A percentile compares a stretch with the other conserved stretches of the same genome.
These are phyloP conservation scores for Cyberlindnera subsufficiens DNA, from an alignment of 805 yeast genomes.

Conservation along the genomic window DNA sequence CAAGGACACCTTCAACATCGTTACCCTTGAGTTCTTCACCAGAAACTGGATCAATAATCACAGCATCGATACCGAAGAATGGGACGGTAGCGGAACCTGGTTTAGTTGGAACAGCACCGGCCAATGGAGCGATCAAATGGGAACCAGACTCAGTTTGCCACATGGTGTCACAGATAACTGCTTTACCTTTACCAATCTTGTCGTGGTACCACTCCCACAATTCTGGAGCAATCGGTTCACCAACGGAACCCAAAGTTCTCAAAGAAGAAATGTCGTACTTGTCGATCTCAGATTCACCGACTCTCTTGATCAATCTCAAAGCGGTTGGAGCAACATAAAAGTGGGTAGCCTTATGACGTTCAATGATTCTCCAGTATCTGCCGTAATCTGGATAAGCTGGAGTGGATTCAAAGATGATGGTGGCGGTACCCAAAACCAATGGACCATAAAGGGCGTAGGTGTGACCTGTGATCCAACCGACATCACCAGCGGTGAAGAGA, in stretches of 20 bases:
- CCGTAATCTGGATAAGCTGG: slow-evolving; percentile 96
- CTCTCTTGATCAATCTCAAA: slow-evolving; percentile 80
- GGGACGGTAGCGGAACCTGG: slow-evolving; percentile 98
- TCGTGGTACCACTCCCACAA: slow-evolving; percentile 98
- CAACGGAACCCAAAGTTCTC: slow-evolving; percentile 93
- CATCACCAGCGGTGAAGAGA: slow-evolving; percentile 95
- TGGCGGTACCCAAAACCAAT: slow-evolving; percentile 77
- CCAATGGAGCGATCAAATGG: slow-evolving; percentile 88
- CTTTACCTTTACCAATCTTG: slow-evolving; percentile 81
- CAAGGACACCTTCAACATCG: slow-evolving; percentile 95
- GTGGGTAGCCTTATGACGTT: slow-evolving; percentile 85
- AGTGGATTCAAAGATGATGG: slow-evolving; percentile 93
- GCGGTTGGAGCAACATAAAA: slow-evolving; percentile 99
- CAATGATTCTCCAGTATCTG: slow-evolving; percentile 95
- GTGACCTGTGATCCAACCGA: slow-evolving; percentile 99
- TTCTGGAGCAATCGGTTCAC: slow-evolving; percentile 98
- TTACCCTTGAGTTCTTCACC: slow-evolving; percentile 82
- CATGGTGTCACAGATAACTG: slow-evolving; percentile 92
- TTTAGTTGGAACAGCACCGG: slow-evolving; percentile 91
- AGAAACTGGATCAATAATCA: slow-evolving; percentile 86
- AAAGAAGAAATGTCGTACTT: slow-evolving; percentile 80
- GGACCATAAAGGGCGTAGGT: slow-evolving; percentile 96
- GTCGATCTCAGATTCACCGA: slow-evolving; percentile 79
- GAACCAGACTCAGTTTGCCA: slow-evolving; percentile 99
- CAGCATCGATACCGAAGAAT: slow-evolving; percentile 90